Evolutionary conservation across 345 rosid genomes (phyloP), one percentile per base, ranked within the genome.

Genomic region (Citrus maxima): DNA sequence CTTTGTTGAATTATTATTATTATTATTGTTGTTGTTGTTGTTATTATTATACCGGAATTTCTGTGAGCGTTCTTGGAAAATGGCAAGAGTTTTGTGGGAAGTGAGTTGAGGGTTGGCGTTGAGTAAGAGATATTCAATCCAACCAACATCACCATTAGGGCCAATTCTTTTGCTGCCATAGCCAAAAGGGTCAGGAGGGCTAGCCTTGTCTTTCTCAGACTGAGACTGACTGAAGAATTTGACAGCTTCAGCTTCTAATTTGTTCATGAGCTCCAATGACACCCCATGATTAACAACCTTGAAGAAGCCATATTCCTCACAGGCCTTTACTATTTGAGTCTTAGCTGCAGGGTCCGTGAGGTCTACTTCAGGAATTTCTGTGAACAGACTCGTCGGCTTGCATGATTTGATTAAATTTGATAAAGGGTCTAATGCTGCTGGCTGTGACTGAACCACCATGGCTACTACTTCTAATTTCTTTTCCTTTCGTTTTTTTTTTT

Each of bases 401-500:
- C 90, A 89, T 74, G 94, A 75, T 83, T 90, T 88, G 86, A 92
- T 87, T 25, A 84, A 66, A 19, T 90, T 77, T 78, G 81, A 82
- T 62, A 22, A 7, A 65, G 85, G 91, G 79, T 90, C 91, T 82
- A 88, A 67, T 32, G 83, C 85, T 68, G 80, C 85, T 68, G 90
- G 84, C 64, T 88, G 91, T 19, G 98, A 84, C 4, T 86, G 86
- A 46, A 90, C 93, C 68, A 92, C 98, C 99, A 93, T 95, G 84
- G 78, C 42, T 81, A 12, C 32, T 19, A 34, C 51, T 46, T 46
- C 1, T 3, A 13, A 46, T 46, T 46, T 46, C 18, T 42, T 42
- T 42, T 42, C 49, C 14, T 42, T 42, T 10, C 12, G 1, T 42
- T 6, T 42, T 35, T 35, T 42, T 40, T 35, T 42, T 40, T 35